phyloP scores from a whole-genome alignment of 129 eudicot species.

The Heracleum sosnowskyi region DNA sequence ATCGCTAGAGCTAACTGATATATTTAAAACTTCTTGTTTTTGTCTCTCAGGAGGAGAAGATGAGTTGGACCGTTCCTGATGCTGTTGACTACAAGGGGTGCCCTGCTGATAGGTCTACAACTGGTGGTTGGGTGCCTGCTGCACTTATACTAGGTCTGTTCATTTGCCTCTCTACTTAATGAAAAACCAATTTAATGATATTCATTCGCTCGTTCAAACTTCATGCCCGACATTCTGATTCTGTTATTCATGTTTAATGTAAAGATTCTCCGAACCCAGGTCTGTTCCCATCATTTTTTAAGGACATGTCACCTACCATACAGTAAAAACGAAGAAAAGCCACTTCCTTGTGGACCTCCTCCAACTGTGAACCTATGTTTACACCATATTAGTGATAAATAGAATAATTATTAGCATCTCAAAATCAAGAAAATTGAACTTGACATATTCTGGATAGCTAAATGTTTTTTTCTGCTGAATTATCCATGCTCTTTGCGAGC shows the following conservation, averaged over 20 bases:
- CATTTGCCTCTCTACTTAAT: slow-evolving; percentile 3
- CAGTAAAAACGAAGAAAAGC: background rate
- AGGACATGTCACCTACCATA: background rate
- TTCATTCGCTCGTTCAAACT: slow-evolving; percentile 4
- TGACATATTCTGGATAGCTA: background rate
- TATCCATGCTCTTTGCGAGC: background rate
- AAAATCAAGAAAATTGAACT: background rate
- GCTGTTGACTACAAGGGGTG: slow-evolving; percentile 73
- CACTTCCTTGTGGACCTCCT: background rate
- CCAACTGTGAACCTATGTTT: background rate
- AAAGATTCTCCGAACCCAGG: background rate
- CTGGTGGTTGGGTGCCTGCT: slow-evolving; percentile 94
- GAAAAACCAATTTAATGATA: too few species aligned
- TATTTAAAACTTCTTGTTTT: background rate
- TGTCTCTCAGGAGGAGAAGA: slow-evolving; percentile 55
- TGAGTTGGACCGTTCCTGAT: slow-evolving; percentile 51
- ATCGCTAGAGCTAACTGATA: background rate
- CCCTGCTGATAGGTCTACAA: slow-evolving; percentile 70
- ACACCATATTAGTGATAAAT: background rate
- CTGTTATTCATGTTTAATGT: background rate
- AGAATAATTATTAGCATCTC: background rate
- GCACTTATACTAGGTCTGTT: slow-evolving; percentile 72
- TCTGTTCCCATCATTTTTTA: background rate
- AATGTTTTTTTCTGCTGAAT: background rate
- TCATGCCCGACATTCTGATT: background rate